Evolutionary conservation across 2,329 filamentous ascomycete genomes (phyloP).

Genomic region (Periconia sp.): DNA sequence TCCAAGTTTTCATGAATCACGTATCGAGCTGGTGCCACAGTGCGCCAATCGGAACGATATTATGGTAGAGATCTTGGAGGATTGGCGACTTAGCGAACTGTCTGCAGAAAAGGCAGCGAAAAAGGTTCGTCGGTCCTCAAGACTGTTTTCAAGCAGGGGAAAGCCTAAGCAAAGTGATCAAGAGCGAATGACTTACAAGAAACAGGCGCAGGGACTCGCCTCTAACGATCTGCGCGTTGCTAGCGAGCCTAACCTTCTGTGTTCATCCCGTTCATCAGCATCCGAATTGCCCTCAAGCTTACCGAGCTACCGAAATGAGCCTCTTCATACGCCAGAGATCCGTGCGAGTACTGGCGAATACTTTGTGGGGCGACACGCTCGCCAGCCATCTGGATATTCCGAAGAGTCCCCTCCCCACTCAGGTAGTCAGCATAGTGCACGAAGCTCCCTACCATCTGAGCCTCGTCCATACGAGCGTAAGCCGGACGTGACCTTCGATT

Average conservation of each 20-base stretch:
- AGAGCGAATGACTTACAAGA: neutral
- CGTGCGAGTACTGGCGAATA: constrained; percentile 16
- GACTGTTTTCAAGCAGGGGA: neutral
- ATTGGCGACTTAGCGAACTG: constrained; percentile 7
- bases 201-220: neutral
- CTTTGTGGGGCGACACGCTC: constrained; percentile 4
- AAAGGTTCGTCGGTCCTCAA: neutral
- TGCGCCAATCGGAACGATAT: constrained; percentile 12
- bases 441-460: constrained; percentile 18
- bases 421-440: constrained; percentile 8
- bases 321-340: constrained; percentile 3
- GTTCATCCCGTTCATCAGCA: neutral
- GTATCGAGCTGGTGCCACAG: constrained; percentile 14
- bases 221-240: neutral
- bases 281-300: neutral
- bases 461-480: constrained; percentile 10
- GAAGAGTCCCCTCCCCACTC: neutral
- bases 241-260: neutral
- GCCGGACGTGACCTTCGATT: constrained; percentile 30
- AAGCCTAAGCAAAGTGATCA: no score
- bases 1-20: constrained; percentile 13
- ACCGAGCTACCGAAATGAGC: neutral
- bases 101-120: neutral
- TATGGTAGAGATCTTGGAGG: constrained; percentile 13
- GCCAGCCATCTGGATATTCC: neutral